Evolutionary conservation across 2,329 filamentous ascomycete genomes (phyloP), one percentile per base, ranked within the genome.

Genomic region (Emydomyces testavorans): DNA sequence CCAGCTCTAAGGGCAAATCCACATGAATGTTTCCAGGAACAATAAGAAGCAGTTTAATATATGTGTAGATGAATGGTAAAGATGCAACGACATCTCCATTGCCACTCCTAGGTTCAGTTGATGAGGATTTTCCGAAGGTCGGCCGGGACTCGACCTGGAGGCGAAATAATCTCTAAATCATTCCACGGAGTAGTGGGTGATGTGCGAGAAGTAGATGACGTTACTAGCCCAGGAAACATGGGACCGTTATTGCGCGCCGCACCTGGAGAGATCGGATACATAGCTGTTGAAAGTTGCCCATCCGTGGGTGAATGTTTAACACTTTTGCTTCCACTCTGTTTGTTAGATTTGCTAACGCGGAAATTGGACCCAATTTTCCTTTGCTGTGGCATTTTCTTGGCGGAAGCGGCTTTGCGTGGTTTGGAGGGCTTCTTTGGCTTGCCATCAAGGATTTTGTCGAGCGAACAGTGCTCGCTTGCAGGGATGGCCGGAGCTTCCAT

Each of bases 221-320:
- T 3, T 13, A 35, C 6, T 8, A 35, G 11, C 4, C 26, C 46
- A 4, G 61, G 59, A 31, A 60, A 61, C 44, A 64, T 54, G n/a
- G 58, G 57, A 1, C 64, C 59, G 46, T 68, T 69, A 50, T 60
- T 66, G 48, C 61, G 62, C 11, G 59, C 58, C 31, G 62, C 62
- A 28, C 60, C 59, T 2, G 60, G 55, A 24, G 63, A 58, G 43
- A 68, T 50, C 16, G 61, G 58, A 20, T 58, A 59, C 62, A 68
- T 65, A 8, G 62, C 56, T 42, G 64, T 64, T 44, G 53, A 52
- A 26, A 44, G 35, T 7, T 59, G 54, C 15, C 53, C 55, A 47
- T 65, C 61, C 37, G 52, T 53, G 8, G 44, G 11, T 4, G 53
- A 41, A 15, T 55, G 54, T 20, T 56, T 49, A 7, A 50, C 47